These are phyloP conservation scores for Sphaerostilbella broomeana DNA, from an alignment of 2,329 filamentous ascomycete genomes.

Conservation along the genomic window DNA sequence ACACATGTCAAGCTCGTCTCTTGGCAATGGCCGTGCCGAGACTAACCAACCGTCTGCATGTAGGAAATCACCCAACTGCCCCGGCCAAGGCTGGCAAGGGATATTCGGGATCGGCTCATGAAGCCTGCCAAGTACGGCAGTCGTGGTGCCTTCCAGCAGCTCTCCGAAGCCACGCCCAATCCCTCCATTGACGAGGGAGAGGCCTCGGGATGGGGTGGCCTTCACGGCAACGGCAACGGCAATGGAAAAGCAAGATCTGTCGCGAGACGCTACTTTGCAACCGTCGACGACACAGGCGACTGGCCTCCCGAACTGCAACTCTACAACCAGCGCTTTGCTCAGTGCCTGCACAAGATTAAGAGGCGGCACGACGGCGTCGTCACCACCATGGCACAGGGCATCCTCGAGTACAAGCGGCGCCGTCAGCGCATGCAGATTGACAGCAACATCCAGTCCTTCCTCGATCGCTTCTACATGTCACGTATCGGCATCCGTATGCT, in stretches of 20 bases:
- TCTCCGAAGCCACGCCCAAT: constrained; percentile 81
- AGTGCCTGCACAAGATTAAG: constrained; percentile 90
- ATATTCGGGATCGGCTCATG: constrained; percentile 74
- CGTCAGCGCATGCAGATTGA: constrained; percentile 98
- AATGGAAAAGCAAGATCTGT: constrained; percentile 44
- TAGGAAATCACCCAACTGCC: constrained; percentile 88
- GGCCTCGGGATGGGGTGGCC: constrained; percentile 55
- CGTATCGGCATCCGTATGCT: constrained; percentile 99
- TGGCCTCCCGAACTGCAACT: constrained; percentile 94
- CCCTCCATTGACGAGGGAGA: constrained; percentile 82
- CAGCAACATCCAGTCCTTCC: constrained; percentile 91
- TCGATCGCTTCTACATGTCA: constrained; percentile 99
- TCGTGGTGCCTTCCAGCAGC: constrained; percentile 58
- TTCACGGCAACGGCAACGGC: constrained; percentile 33
- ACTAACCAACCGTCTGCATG: constrained; percentile 1
- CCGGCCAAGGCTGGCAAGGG: constrained; percentile 66
- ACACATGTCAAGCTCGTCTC: not conserved
- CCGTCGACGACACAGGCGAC: constrained; percentile 77
- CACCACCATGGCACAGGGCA: constrained; percentile 95
- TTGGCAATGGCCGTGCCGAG: not conserved
- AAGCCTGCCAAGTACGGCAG: constrained; percentile 52
- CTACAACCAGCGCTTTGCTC: constrained; percentile 87
- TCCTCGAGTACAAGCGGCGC: constrained; percentile 95
- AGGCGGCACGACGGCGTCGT: constrained; percentile 93
- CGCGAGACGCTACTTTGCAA: constrained; percentile 70